phyloP scores from a whole-genome alignment of 169 alveolate genomes.

The Toxoplasma gondii region DNA sequence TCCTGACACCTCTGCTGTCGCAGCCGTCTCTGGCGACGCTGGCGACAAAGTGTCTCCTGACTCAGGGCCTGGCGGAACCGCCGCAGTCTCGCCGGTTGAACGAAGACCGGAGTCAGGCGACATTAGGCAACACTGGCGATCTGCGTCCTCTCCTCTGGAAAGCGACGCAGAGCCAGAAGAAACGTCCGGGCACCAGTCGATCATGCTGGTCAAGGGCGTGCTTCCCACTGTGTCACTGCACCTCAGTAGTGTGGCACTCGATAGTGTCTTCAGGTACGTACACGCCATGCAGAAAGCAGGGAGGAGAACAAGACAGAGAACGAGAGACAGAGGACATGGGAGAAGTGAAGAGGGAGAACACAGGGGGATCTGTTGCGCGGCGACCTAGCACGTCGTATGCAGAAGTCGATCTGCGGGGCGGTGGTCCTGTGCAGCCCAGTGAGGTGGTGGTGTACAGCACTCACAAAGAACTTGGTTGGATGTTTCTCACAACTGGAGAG shows the following conservation, averaged over 20 bases:
- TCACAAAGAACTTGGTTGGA: no score
- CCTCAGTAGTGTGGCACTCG: neutral
- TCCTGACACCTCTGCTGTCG: neutral
- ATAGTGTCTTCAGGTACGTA: constrained; percentile 1
- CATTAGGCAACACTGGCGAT: neutral
- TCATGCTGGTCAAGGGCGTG: constrained; percentile 19
- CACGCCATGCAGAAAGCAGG: no score
- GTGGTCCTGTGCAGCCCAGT: no score
- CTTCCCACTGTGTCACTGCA: neutral
- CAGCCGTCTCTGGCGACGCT: neutral
- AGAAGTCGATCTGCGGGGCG: no score
- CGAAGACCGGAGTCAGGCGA: neutral
- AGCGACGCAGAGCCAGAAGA: neutral
- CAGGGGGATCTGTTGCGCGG: no score
- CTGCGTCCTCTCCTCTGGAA: neutral
- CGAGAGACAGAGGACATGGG: no score
- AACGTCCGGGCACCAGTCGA: neutral
- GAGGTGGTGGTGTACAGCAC: no score
- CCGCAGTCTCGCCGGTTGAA: neutral
- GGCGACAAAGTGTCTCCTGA: neutral
- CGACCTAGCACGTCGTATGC: no score
- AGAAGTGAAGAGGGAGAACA: no score
- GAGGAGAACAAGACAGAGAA: no score
- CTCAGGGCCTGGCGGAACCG: neutral
- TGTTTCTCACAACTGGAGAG: no score